Evolutionary conservation across 345 rosid genomes (phyloP).

Genomic region (Euphorbia tirucalli): DNA sequence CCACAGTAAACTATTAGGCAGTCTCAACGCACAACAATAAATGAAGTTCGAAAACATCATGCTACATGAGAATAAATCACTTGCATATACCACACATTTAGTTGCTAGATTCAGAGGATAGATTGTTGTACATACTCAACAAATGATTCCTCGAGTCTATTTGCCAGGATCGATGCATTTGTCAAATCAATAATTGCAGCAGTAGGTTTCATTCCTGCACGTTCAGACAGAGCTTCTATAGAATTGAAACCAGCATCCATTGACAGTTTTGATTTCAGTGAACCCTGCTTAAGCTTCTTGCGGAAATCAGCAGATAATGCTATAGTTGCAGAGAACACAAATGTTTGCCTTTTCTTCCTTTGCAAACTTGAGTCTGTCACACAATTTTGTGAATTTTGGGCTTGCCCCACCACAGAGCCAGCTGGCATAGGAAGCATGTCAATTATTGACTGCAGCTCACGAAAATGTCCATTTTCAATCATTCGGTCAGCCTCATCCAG

Average conservation of each 20-base stretch:
- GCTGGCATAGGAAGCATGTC: conserved; percentile 74
- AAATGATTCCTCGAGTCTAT: conserved; percentile 86
- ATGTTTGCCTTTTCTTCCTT: conserved; percentile 88
- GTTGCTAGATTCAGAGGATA: conserved; percentile 11
- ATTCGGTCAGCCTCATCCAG: conserved; percentile 98
- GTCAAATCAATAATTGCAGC: conserved; percentile 91
- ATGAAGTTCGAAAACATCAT: background rate
- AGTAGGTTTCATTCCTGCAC: conserved; percentile 85
- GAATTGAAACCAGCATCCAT: conserved; percentile 58
- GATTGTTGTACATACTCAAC: conserved; percentile 46
- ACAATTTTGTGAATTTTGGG: conserved; percentile 48
- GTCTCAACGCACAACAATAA: background rate
- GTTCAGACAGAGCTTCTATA: conserved; percentile 76
- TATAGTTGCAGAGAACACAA: conserved; percentile 95
- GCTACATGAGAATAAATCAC: background rate
- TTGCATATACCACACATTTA: background rate
- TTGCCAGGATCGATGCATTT: conserved; percentile 62
- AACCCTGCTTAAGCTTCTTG: conserved; percentile 81
- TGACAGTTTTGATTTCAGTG: conserved; percentile 59
- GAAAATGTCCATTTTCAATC: conserved; percentile 93
- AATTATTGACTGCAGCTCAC: conserved; percentile 89
- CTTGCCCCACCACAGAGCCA: conserved; percentile 42
- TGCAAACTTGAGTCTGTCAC: conserved; percentile 54
- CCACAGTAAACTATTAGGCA: background rate
- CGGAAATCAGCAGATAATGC: conserved; percentile 90